A percentile compares a stretch with the other conserved stretches of the same genome.
Evolutionary conservation across 129 eudicot species (phyloP).

Genomic region (Centaurea solstitialis): DNA sequence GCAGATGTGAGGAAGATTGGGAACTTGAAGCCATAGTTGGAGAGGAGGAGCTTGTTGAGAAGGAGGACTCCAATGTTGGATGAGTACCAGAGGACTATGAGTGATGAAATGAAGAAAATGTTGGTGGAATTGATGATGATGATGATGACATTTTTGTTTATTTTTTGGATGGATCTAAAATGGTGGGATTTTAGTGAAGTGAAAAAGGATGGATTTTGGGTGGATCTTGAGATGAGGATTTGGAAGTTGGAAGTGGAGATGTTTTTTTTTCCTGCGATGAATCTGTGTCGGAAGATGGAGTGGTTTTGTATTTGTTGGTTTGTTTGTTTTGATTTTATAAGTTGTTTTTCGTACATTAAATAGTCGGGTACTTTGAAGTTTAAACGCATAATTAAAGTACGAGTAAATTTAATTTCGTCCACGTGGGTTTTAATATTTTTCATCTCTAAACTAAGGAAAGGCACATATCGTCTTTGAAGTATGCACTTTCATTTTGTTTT

Average conservation of each 20-base stretch:
- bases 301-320: too few species aligned
- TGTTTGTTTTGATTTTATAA: too few species aligned
- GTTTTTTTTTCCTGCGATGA: conserved; percentile 28
- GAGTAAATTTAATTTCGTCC: too few species aligned
- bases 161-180: conserved; percentile 11
- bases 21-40: conserved; percentile 80
- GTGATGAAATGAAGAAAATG: conserved; percentile 56
- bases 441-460: too few species aligned
- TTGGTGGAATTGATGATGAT: conserved; percentile 35
- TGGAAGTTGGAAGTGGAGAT: not conserved
- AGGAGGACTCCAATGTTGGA: conserved; percentile 92
- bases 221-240: not conserved
- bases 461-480: too few species aligned
- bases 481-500: too few species aligned
- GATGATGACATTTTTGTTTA: conserved; percentile 14
- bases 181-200: not conserved
- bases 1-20: conserved; percentile 96
- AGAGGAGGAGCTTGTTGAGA: conserved; percentile 73
- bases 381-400: too few species aligned
- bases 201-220: conserved; percentile 1
- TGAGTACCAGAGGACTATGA: conserved; percentile 75
- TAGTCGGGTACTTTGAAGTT: too few species aligned
- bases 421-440: too few species aligned
- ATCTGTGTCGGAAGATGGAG: conserved; percentile 23
- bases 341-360: too few species aligned